Evolutionary conservation across 2,329 filamentous ascomycete species (phyloP).

Genomic region (Fusarium heterosporum): DNA sequence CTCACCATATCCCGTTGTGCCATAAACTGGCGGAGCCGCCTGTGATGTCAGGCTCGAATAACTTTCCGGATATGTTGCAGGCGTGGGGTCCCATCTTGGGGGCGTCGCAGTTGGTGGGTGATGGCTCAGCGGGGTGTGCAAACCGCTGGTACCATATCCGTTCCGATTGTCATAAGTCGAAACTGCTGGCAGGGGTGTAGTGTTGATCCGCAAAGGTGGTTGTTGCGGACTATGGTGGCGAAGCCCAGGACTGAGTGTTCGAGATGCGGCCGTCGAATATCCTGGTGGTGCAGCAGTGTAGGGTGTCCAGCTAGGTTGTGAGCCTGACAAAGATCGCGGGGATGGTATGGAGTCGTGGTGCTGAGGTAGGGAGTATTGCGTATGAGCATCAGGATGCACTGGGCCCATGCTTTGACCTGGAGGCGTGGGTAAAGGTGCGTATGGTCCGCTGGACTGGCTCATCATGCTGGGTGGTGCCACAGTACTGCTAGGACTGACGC

Average conservation of each 20-base stretch:
- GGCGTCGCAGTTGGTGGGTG: slow-evolving; percentile 54
- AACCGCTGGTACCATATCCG: slow-evolving; percentile 56
- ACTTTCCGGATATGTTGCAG: slow-evolving; percentile 54
- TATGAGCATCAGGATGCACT: slow-evolving; percentile 51
- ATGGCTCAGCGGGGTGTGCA: slow-evolving; percentile 56
- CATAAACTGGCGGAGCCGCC: slow-evolving; percentile 55
- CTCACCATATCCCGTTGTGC: slow-evolving; percentile 56
- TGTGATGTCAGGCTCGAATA: slow-evolving; percentile 56
- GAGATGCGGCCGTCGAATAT: slow-evolving; percentile 51
- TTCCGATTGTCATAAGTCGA: slow-evolving; percentile 55
- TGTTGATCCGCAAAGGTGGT: slow-evolving; percentile 54
- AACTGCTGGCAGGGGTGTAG: slow-evolving; percentile 53
- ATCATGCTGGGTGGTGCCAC: slow-evolving; percentile 56
- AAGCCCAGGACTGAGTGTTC: slow-evolving; percentile 58
- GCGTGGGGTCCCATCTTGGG: slow-evolving; percentile 57
- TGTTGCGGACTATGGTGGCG: slow-evolving; percentile 53
- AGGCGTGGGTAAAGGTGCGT: slow-evolving; percentile 61
- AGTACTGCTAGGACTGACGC: slow-evolving; percentile 60
- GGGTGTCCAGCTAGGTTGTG: slow-evolving; percentile 61
- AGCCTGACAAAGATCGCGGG: slow-evolving; percentile 63
- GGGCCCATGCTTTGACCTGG: slow-evolving; percentile 52
- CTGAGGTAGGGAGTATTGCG: slow-evolving; percentile 56
- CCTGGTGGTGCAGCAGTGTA: slow-evolving; percentile 55
- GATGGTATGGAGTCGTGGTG: slow-evolving; percentile 65
- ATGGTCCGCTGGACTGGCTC: slow-evolving; percentile 55